A percentile compares a stretch with the other conserved stretches of the same genome.
Conservation (phyloP, 805 yeast genomes). For the Kuraishia hungarica region DNA sequence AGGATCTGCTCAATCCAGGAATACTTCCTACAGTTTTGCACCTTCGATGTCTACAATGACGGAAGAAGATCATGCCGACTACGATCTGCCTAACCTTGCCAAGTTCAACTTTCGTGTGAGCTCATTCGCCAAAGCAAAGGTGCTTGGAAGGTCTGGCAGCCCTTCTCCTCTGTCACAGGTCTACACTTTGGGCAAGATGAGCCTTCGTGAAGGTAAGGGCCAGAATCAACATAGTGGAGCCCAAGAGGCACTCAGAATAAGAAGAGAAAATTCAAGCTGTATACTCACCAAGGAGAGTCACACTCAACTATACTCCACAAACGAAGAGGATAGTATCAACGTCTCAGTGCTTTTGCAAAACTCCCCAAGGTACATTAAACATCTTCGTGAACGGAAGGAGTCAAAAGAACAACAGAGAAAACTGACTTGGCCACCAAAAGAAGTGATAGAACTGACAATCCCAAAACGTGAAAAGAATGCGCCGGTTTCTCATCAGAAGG, state of each 20-base stretch:
- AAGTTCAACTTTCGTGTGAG: neutral
- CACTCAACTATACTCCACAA: too few relatives aligned
- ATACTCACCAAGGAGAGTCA: too few relatives aligned
- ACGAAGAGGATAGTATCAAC: too few relatives aligned
- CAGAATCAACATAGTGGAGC: too few relatives aligned
- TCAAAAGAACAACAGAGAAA: neutral
- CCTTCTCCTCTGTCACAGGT: neutral
- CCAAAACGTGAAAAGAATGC: neutral
- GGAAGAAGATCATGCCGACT: neutral
- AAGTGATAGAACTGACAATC: too few relatives aligned
- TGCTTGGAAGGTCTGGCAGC: neutral
- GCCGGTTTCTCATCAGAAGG: neutral
- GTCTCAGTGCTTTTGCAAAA: neutral
- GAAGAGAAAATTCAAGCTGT: too few relatives aligned
- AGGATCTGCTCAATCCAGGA: neutral
- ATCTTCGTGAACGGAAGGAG: neutral
- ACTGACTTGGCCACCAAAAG: neutral
- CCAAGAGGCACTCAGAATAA: too few relatives aligned
- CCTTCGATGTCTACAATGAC: neutral
- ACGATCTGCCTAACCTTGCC: neutral
- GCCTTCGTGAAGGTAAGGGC: too few relatives aligned
- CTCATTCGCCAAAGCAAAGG: neutral
- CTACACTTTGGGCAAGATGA: too few relatives aligned
- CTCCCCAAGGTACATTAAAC: neutral
- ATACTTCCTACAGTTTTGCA: neutral